These are phyloP conservation scores for Chromosphaera perkinsii DNA, from an alignment of 208 protist genomes.

Conservation along the genomic window DNA sequence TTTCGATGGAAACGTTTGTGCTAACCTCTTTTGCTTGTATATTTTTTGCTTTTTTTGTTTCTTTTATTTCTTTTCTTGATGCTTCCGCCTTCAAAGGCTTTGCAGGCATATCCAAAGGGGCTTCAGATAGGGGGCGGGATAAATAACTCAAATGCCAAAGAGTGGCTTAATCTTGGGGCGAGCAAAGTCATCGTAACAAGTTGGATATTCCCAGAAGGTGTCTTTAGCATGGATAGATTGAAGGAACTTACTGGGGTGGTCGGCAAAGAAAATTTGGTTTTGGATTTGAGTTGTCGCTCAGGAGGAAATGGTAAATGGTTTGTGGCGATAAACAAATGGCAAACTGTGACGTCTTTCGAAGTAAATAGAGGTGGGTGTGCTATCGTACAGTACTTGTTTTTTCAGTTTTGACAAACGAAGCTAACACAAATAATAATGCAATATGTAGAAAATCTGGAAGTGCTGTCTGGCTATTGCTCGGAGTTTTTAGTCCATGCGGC, in stretches of 20 bases:
- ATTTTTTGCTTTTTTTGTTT: no score
- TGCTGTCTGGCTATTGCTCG: conserved; percentile 24
- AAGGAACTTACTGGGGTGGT: conserved; percentile 11
- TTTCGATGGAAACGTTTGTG: no score
- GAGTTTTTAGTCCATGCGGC: conserved; percentile 47
- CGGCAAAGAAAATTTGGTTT: conserved; percentile 35
- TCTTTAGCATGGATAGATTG: conserved; percentile 12
- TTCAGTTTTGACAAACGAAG: no score
- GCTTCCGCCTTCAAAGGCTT: background rate
- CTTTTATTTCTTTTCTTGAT: no score
- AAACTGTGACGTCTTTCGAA: conserved; percentile 30
- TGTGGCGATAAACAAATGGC: conserved; percentile 40
- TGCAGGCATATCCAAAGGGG: conserved; percentile 49
- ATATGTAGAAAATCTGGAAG: conserved; percentile 10
- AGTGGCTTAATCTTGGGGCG: conserved; percentile 50
- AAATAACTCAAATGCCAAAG: conserved; percentile 42
- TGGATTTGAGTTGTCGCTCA: conserved; percentile 32
- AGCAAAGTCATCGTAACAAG: conserved; percentile 61
- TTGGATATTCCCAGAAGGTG: conserved; percentile 49
- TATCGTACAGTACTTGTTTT: no score
- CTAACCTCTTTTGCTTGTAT: no score
- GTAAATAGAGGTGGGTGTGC: conserved; percentile 4
- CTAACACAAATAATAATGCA: background rate
- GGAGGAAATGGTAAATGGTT: conserved; percentile 24
- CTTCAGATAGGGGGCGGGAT: conserved; percentile 59